Evolutionary conservation across 441 rosid species (phyloP).

Genomic region (Pelargonium fulgidum): DNA sequence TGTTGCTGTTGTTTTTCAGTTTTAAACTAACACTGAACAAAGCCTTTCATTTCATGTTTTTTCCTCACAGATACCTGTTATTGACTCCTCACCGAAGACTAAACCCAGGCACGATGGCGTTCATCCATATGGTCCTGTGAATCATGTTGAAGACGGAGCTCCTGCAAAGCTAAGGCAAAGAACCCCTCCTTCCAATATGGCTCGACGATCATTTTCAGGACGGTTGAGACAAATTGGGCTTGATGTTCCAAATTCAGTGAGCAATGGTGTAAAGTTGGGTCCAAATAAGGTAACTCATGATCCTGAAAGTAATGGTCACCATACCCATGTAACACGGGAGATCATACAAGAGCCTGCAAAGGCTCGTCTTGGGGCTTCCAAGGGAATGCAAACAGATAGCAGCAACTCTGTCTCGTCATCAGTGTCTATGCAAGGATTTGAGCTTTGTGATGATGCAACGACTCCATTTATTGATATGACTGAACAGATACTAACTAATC

Average conservation of each 20-base stretch:
- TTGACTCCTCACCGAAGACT: conserved; percentile 53
- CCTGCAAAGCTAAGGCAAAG: conserved; percentile 53
- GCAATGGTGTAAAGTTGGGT: conserved; percentile 29
- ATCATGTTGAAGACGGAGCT: conserved; percentile 49
- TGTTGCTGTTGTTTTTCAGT: too few relatives aligned
- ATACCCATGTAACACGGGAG: conserved; percentile 26
- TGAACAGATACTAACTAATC: conserved; percentile 35
- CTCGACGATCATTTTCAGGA: conserved; percentile 47
- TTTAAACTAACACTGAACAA: conserved; percentile 15
- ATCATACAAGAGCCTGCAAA: conserved; percentile 29
- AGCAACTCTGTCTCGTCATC: conserved; percentile 67
- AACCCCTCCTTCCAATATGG: conserved; percentile 58
- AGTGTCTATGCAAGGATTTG: conserved; percentile 63
- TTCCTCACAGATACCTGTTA: conserved; percentile 46
- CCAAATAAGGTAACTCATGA: conserved; percentile 30
- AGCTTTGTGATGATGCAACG: conserved; percentile 70
- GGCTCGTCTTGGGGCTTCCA: conserved; percentile 37
- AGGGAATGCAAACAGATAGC: conserved; percentile 58
- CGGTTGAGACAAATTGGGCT: conserved; percentile 42
- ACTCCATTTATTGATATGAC: conserved; percentile 48
- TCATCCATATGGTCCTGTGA: conserved; percentile 44
- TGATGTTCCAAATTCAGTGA: conserved; percentile 37
- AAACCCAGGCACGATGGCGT: conserved; percentile 59
- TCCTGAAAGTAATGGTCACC: conserved; percentile 27
- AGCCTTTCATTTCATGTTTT: conserved; percentile 18